Percentiles rank a stretch among this genome's conserved stretches.
phyloP scores from a whole-genome alignment of 1,139 yeast species.

The Chernovozyma sophiae-reginae region DNA sequence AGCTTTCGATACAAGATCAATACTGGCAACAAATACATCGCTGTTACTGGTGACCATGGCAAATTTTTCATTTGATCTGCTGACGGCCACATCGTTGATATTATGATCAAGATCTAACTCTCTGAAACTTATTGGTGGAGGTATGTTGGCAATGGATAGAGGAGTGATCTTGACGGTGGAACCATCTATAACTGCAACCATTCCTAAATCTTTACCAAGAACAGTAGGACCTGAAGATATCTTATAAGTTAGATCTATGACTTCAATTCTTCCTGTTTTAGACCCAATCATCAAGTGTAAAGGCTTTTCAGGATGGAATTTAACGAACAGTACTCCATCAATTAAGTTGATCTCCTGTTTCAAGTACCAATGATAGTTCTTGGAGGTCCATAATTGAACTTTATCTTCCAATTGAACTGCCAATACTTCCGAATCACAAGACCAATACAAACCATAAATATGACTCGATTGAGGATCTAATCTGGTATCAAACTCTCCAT shows the following conservation, averaged over 20 bases:
- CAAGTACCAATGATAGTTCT: conserved; percentile 93
- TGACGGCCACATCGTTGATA: conserved; percentile 63
- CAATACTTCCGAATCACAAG: conserved; percentile 73
- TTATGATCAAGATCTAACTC: conserved; percentile 38
- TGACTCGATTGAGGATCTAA: conserved; percentile 44
- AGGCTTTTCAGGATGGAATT: conserved; percentile 91
- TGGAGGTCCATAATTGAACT: conserved; percentile 84
- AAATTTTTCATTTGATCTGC: conserved; percentile 52
- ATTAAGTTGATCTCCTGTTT: conserved; percentile 64
- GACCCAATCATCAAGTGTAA: conserved; percentile 67
- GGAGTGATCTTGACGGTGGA: conserved; percentile 73
- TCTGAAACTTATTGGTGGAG: conserved; percentile 87
- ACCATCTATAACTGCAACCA: conserved; percentile 81
- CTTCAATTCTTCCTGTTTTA: conserved; percentile 41
- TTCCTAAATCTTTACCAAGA: conserved; percentile 70
- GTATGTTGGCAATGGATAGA: conserved; percentile 78
- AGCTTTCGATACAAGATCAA: conserved; percentile 34
- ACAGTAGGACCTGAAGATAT: conserved; percentile 65
- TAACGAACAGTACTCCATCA: conserved; percentile 44
- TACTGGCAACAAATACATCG: conserved; percentile 20
- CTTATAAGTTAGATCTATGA: conserved; percentile 66
- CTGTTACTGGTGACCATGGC: conserved; percentile 52
- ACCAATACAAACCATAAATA: conserved; percentile 69
- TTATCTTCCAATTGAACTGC: conserved; percentile 59
- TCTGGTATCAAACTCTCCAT: conserved; percentile 78